phyloP scores from a whole-genome alignment of 768 basidiomycete species.

The Candolleomyces efflorescens region DNA sequence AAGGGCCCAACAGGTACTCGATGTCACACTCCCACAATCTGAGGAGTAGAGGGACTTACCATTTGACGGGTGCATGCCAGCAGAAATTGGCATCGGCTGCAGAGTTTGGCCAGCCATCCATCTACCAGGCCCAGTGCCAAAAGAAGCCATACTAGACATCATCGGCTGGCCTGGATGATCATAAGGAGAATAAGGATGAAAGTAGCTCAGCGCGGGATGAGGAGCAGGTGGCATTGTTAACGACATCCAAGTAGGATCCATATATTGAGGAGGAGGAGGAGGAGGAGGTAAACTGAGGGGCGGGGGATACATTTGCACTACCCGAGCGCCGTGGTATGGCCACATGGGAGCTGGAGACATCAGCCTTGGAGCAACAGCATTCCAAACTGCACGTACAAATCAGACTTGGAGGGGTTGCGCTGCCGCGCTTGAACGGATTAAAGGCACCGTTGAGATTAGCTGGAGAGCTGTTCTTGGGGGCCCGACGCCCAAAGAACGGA shows the following conservation, averaged over 20 bases:
- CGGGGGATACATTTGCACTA: conserved; percentile 71
- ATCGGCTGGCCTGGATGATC: conserved; percentile 79
- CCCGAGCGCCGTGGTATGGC: conserved; percentile 90
- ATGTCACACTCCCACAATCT: neutral
- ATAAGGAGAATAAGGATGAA: conserved; percentile 76
- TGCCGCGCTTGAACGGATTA: conserved; percentile 90
- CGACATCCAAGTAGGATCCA: conserved; percentile 60
- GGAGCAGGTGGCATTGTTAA: conserved; percentile 65
- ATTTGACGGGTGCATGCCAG: conserved; percentile 74
- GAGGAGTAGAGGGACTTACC: conserved; percentile 43
- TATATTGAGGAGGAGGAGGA: conserved; percentile 60
- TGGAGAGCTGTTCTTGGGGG: conserved; percentile 66
- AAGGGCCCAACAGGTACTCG: conserved; percentile 8
- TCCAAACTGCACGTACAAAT: conserved; percentile 52
- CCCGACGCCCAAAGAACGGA: conserved; percentile 85
- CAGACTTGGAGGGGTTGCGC: conserved; percentile 69
- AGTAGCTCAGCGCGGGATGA: conserved; percentile 50
- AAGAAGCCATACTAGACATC: conserved; percentile 83
- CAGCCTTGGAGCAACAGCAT: neutral
- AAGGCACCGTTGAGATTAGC: conserved; percentile 96
- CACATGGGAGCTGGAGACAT: conserved; percentile 60
- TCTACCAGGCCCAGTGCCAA: conserved; percentile 65
- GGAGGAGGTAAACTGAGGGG: conserved; percentile 59
- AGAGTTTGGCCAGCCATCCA: conserved; percentile 81
- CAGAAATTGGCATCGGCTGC: conserved; percentile 83